Base-by-base conservation (phyloP, 2,329 filamentous ascomycete genomes). In the Alternaria sp. region DNA sequence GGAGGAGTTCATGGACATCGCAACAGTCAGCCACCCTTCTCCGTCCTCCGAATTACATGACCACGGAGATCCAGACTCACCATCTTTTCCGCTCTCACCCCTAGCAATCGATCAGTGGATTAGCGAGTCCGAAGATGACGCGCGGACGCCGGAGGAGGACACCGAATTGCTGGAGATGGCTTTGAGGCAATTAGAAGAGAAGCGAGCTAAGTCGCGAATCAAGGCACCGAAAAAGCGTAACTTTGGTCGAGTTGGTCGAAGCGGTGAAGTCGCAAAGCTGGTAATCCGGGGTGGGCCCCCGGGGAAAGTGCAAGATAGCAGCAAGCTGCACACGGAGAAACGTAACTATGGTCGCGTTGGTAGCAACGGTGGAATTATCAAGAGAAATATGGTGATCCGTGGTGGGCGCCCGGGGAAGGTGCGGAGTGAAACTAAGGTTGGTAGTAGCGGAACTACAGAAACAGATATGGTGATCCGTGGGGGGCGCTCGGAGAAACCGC, bases 401-500 rank as follows among this genome's bases (percentile, higher is more conserved):
- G 36, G 36, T 40, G 36, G 36, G 36, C 36, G 36, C 15, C 36
- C 36, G 0, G 8, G 36, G 36, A 40, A 17, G 9, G 36, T n/a
- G 32, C 32, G 32, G 0, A n/a, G 32, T 36, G 32, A 36, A 36
- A 36, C 32, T n/a, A 36, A 36, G 32, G 36, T 17, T 40, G 15
- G 2, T 40, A 17, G 9, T 8, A 4, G 8, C 5, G 32, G 36
- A 40, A 3, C 4, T 11, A 17, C 36, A 36, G 8, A 36, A 10
- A n/a, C 32, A 40, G 1, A 40, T 0, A 1, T 40, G n/a, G 36
- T 40, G 0, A 40, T 40, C 3, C 36, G n/a, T 6, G 36, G 36
- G 0, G 32, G 32, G 15, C 32, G 4, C 32, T 1, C 32, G 4
- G 4, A 2, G 4, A 40, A 40, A n/a, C 0, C 2, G 32, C 4